A percentile compares a stretch with the other conserved stretches of the same genome.
These are phyloP conservation scores for Halocafeteria seosinensis DNA, from an alignment of 108 stramenopile species.

Conservation along the genomic window DNA sequence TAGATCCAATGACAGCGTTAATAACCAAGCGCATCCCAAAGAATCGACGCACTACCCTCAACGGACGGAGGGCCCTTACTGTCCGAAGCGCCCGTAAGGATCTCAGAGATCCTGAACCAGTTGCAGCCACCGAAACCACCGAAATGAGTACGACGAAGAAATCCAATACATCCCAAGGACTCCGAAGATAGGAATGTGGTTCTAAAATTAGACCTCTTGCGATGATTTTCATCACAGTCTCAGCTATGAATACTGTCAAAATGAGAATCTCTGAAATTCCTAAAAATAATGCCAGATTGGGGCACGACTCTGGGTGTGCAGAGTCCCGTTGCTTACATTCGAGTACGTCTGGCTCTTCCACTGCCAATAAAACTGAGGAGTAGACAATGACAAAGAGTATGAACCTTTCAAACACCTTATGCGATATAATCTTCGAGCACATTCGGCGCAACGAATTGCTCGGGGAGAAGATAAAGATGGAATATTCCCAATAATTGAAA, in stretches of 20 bases:
- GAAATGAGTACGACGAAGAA: conserved; percentile 4
- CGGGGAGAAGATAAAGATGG: too few relatives aligned
- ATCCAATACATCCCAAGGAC: conserved; percentile 11
- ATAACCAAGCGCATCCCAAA: conserved; percentile 8
- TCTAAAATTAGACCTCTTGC: conserved; percentile 5
- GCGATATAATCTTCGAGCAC: not conserved
- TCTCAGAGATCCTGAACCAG: not conserved
- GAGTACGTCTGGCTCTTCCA: not conserved
- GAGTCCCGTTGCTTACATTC: not conserved
- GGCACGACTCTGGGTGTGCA: too few relatives aligned
- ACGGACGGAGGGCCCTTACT: conserved; percentile 3
- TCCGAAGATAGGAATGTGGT: not conserved
- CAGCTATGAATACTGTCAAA: not conserved
- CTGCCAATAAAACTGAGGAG: not conserved
- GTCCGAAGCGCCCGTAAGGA: conserved; percentile 4
- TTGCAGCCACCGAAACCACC: not conserved
- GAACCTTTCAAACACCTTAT: not conserved
- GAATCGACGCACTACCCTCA: conserved; percentile 8
- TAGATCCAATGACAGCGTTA: conserved; percentile 1
- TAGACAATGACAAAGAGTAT: conserved; percentile 1
- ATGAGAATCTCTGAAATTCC: not conserved
- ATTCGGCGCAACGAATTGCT: not conserved
- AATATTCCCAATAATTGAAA: too few relatives aligned
- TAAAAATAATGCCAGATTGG: not conserved
- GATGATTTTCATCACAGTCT: not conserved